Evolutionary conservation across 1,284 basidiomycete species (phyloP).

Genomic region (Schizophyllum amplum): DNA sequence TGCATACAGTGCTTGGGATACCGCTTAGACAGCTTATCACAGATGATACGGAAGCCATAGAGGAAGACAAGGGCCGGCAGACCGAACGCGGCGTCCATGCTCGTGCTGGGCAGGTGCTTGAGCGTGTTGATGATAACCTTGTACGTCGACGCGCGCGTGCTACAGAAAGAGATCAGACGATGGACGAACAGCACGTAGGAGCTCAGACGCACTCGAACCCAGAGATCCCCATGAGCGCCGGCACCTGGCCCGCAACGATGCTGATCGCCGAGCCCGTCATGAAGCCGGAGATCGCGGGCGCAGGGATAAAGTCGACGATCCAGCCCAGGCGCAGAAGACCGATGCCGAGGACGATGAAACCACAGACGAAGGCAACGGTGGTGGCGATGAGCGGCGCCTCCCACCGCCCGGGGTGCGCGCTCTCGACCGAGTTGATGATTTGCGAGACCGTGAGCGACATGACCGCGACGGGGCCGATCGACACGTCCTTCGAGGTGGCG

Average conservation of each 20-base stretch:
- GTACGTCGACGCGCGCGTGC: conserved; percentile 82
- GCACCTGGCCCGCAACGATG: conserved; percentile 81
- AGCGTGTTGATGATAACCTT: too few species aligned
- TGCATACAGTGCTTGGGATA: too few species aligned
- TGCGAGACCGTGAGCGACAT: conserved; percentile 91
- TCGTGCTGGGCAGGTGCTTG: too few species aligned
- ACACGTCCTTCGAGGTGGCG: conserved; percentile 92
- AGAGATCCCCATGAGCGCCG: conserved; percentile 77
- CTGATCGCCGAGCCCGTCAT: conserved; percentile 87
- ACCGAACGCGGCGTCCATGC: too few species aligned
- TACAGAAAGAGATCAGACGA: conserved; percentile 20
- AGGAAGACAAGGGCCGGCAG: too few species aligned
- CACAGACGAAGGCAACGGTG: conserved; percentile 81
- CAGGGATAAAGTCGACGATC: conserved; percentile 92
- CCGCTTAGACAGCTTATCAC: conserved; percentile 49
- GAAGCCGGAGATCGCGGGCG: too few species aligned
- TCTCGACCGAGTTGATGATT: conserved; percentile 64
- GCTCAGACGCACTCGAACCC: conserved; percentile 71
- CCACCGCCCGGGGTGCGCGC: conserved; percentile 47
- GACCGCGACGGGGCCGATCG: conserved; percentile 94
- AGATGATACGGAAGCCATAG: conserved; percentile 68
- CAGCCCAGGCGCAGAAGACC: conserved; percentile 89
- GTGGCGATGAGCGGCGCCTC: conserved; percentile 73
- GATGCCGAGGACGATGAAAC: conserved; percentile 89
- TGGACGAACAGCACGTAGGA: too few species aligned